Conservation (phyloP, 2,329 filamentous ascomycete genomes). For the Pseudogymnoascus sp. region DNA sequence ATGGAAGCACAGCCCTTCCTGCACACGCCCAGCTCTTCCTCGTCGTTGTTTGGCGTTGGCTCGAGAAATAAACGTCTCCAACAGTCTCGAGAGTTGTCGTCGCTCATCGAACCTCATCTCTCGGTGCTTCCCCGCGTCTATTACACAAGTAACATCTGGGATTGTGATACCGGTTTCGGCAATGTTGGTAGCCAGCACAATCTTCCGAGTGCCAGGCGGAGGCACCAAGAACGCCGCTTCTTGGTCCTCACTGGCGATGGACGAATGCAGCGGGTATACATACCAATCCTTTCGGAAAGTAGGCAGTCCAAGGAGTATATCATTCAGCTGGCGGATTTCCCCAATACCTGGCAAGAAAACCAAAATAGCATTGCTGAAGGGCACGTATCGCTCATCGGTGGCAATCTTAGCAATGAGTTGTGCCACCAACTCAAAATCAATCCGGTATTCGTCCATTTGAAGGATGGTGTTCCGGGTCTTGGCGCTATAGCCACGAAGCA, state of each 20-base stretch:
- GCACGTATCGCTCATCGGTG: conserved; percentile 53
- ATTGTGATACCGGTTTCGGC: conserved; percentile 98
- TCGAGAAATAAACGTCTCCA: conserved; percentile 90
- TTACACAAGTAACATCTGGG: conserved; percentile 92
- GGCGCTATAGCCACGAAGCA: conserved; percentile 64
- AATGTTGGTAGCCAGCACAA: conserved; percentile 95
- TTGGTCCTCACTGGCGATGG: conserved; percentile 92
- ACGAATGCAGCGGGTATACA: conserved; percentile 84
- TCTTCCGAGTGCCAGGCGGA: conserved; percentile 74
- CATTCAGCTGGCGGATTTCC: conserved; percentile 83
- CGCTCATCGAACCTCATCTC: conserved; percentile 97
- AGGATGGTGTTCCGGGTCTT: conserved; percentile 67
- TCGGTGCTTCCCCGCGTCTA: conserved; percentile 93
- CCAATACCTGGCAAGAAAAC: conserved; percentile 92
- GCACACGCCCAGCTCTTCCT: conserved; percentile 89
- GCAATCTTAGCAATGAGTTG: conserved; percentile 73
- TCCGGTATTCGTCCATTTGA: conserved; percentile 81
- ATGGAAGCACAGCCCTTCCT: conserved; percentile 91
- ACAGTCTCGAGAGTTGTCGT: conserved; percentile 78
- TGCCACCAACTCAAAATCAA: conserved; percentile 81
- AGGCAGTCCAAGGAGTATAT: conserved; percentile 70
- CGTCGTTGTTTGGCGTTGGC: conserved; percentile 94
- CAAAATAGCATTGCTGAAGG: conserved; percentile 84
- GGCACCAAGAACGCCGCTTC: conserved; percentile 86
- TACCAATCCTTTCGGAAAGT: conserved; percentile 72